Base-by-base conservation (phyloP, 495 filamentous ascomycete species). In the Talaromyces stipitatus region DNA sequence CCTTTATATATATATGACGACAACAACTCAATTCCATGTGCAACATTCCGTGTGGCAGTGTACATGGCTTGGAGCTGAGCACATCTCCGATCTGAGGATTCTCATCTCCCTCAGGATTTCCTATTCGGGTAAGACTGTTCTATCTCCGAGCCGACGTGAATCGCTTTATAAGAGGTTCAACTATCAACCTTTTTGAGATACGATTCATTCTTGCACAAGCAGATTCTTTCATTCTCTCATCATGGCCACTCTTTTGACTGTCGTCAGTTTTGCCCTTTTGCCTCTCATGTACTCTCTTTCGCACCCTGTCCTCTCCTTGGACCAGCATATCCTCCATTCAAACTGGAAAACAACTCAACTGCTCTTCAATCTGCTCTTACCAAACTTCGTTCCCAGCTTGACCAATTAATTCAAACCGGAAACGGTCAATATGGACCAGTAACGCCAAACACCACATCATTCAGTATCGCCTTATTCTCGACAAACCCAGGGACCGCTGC, bases 401-500 rank as follows among this genome's bases (percentile, higher is more conserved):
- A 66, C 14, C 16, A 58, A 2, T 48, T 63, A 4, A 26, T 57
- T 9, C 33, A 29, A 24, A 56, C 50, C 0, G 23, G 32, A 11
- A 62, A 24, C 4, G 59, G 63, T 18, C 22, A 41, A 12, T 47
- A 65, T 30, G 62, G 65, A 2, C 38, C 48, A 4, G 52, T 61
- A 18, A 59, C 59, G 11, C 55, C 58, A 20, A 66, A 69, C 9
- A 79, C 76, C 8, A 36, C 32, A 36, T 76, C 74, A 27, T 81
- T 77, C 66, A 74, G 74, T 51, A 64, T 81, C n/a, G 69, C 76
- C 27, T 57, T 83, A 2, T 82, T 80, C 68, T 80, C 76, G 22
- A 67, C 72, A 1, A 69, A 69, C 48, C 43, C 71, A 20, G 60
- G 65, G 36, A 58, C 38, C 27, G 56, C 58, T 22, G 36, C 38